A percentile compares a stretch with the other conserved stretches of the same genome.
phyloP scores from a whole-genome alignment of 164 flowering plant species.

The Magnolia changhungtana region DNA sequence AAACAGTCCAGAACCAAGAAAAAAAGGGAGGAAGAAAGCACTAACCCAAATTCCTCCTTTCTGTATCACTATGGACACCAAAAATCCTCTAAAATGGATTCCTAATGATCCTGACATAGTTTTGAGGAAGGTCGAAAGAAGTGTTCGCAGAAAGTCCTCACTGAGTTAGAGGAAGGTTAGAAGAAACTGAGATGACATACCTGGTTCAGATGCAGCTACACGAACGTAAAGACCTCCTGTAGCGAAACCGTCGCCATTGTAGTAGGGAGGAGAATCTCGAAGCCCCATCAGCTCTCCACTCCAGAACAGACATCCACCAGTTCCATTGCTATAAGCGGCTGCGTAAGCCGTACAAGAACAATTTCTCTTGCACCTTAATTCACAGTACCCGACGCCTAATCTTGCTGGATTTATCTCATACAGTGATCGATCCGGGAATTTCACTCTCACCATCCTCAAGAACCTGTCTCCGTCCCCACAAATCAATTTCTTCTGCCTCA shows the following conservation, averaged over 20 bases:
- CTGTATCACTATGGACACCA: too few species aligned
- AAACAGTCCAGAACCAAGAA: too few species aligned
- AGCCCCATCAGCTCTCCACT: not conserved
- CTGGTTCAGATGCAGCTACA: not conserved
- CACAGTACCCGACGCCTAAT: not conserved
- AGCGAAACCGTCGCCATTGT: not conserved
- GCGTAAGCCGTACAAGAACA: conserved; percentile 6
- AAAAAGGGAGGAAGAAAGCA: too few species aligned
- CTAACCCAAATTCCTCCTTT: too few species aligned
- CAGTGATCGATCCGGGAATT: not conserved
- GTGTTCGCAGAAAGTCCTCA: not conserved
- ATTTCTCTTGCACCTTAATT: not conserved
- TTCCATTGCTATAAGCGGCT: not conserved
- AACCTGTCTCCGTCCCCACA: not conserved
- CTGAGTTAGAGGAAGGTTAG: too few species aligned
- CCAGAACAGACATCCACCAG: not conserved
- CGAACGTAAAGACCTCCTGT: not conserved
- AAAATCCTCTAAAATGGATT: too few species aligned
- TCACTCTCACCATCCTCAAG: not conserved
- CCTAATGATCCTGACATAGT: not conserved
- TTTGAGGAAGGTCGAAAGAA: not conserved
- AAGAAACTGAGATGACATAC: not conserved
- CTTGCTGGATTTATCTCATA: not conserved
- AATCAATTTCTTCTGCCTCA: not conserved
- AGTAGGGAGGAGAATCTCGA: not conserved